phyloP scores from a whole-genome alignment of 345 rosid species.

The Sisymbrium irio region DNA sequence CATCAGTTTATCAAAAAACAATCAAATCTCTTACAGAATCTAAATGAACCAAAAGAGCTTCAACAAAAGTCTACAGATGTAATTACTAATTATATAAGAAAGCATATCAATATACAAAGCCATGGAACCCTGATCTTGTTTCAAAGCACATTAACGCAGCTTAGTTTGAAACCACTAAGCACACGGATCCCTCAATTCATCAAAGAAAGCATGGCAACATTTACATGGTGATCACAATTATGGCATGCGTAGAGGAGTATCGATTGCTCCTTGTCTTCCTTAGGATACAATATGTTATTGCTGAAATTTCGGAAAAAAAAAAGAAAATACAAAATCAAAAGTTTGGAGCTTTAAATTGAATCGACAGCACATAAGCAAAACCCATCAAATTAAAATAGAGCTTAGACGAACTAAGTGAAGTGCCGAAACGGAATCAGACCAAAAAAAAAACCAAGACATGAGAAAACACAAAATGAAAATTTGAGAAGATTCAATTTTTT shows the following conservation, averaged over 20 bases:
- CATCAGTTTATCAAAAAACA: neutral
- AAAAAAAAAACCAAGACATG: neutral
- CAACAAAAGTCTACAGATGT: neutral
- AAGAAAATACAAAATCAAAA: too few species aligned
- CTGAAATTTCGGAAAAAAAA: slow-evolving; percentile 32
- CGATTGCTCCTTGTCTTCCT: slow-evolving; percentile 61
- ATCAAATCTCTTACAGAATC: neutral
- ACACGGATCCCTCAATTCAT: slow-evolving; percentile 16
- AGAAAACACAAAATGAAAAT: neutral
- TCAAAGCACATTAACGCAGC: too few species aligned
- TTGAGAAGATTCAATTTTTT: neutral
- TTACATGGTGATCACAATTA: slow-evolving; percentile 80
- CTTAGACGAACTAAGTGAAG: neutral
- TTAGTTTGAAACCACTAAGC: too few species aligned
- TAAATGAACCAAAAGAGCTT: neutral
- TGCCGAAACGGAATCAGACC: neutral
- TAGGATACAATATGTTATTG: slow-evolving; percentile 75
- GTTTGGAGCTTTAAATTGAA: slow-evolving; percentile 7
- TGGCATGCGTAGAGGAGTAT: slow-evolving; percentile 78
- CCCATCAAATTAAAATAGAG: neutral
- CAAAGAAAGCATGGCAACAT: neutral
- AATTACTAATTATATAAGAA: neutral
- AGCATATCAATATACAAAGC: neutral
- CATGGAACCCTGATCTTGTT: slow-evolving; percentile 19
- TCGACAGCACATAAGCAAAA: neutral